Percentiles rank a stretch among this genome's conserved stretches.
These are phyloP conservation scores for Blastobotrys robertii DNA, from an alignment of 805 yeast genomes.

Conservation along the genomic window DNA sequence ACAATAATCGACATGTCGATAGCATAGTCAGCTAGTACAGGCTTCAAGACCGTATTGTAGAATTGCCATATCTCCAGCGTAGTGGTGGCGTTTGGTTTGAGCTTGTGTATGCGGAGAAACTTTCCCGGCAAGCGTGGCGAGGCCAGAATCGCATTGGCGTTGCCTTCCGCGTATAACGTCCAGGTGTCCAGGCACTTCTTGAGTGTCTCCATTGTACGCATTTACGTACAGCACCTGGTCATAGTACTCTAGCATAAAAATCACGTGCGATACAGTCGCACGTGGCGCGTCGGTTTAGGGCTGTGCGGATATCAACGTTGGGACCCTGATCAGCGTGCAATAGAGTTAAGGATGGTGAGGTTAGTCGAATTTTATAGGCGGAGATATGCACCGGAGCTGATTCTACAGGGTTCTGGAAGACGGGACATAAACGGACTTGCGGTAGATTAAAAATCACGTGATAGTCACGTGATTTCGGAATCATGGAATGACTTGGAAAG, in stretches of 20 bases:
- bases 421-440: no score
- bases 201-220: not conserved
- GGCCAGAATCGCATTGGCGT: conserved; percentile 4
- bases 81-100: conserved; percentile 3
- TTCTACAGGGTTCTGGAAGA: no score
- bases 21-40: no score
- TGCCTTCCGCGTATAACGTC: conserved; percentile 4
- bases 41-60: no score
- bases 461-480: no score
- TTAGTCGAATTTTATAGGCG: no score
- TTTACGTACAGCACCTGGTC: not conserved
- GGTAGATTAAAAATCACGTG: no score
- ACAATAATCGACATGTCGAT: not conserved
- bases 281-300: not conserved
- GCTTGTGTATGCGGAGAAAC: conserved; percentile 1
- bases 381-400: no score
- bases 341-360: no score
- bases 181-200: not conserved
- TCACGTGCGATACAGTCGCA: conserved; percentile 4
- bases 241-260: not conserved
- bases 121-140: not conserved
- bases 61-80: not conserved
- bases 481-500: no score
- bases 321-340: no score
- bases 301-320: not conserved